Conservation (phyloP, 257 asterid genomes). For the Schizonepeta tenuifolia region DNA sequence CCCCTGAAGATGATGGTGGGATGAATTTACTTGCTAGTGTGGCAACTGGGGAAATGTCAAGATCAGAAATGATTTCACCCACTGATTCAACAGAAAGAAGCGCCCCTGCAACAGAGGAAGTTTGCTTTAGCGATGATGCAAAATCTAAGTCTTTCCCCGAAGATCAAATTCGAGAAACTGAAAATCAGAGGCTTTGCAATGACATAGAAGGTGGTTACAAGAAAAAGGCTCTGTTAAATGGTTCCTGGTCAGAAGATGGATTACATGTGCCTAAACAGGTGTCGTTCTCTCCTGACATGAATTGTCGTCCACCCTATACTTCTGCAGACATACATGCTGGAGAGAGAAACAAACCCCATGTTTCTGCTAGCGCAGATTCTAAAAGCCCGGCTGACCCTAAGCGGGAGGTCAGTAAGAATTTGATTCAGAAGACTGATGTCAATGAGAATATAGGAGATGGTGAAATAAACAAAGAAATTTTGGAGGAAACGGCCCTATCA, state of each 20-base stretch:
- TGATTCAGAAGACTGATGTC: constrained; percentile 36
- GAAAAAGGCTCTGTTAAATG: constrained; percentile 39
- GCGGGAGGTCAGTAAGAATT: constrained; percentile 40
- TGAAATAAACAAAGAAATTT: constrained; percentile 33
- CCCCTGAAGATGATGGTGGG: constrained; percentile 81
- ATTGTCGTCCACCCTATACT: constrained; percentile 27
- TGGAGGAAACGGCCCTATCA: constrained; percentile 34
- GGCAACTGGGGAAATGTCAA: constrained; percentile 88
- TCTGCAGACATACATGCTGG: constrained; percentile 42
- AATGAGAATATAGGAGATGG: constrained; percentile 39
- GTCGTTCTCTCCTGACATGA: constrained; percentile 39
- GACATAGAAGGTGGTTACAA: constrained; percentile 42
- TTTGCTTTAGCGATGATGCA: constrained; percentile 52
- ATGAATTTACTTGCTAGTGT: constrained; percentile 98
- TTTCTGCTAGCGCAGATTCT: constrained; percentile 32
- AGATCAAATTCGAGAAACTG: constrained; percentile 35
- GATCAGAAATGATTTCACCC: constrained; percentile 64
- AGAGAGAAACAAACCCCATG: constrained; percentile 32
- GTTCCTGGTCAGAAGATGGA: constrained; percentile 43
- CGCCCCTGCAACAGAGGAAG: constrained; percentile 53
- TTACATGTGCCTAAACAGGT: constrained; percentile 34
- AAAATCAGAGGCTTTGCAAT: constrained; percentile 34
- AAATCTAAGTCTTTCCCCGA: constrained; percentile 50
- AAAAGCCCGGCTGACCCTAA: constrained; percentile 34
- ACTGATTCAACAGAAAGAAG: constrained; percentile 59